These are phyloP conservation scores for Leccinum subfulvum DNA, from an alignment of 1,284 basidiomycete species.

Conservation along the genomic window DNA sequence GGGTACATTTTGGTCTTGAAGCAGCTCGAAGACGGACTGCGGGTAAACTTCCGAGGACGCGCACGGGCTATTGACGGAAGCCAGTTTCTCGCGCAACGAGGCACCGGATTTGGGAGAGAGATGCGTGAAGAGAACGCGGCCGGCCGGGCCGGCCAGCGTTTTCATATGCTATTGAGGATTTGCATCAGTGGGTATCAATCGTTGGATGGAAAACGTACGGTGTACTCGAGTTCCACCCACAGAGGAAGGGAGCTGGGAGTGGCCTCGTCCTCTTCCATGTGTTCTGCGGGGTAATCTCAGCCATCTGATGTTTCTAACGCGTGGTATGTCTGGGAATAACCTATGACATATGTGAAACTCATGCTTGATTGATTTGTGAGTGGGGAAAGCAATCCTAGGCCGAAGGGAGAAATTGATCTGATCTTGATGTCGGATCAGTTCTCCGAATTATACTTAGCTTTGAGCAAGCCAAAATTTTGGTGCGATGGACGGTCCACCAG, in stretches of 20 bases:
- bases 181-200: too few species aligned
- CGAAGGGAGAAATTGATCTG: neutral
- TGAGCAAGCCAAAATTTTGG: neutral
- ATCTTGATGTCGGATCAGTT: neutral
- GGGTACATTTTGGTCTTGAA: constrained; percentile 48
- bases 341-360: constrained; percentile 39
- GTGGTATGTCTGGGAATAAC: constrained; percentile 23
- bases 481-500: neutral
- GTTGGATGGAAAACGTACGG: constrained; percentile 32
- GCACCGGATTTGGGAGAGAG: constrained; percentile 69
- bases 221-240: constrained; percentile 88
- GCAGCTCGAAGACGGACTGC: constrained; percentile 63
- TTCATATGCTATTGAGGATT: constrained; percentile 74
- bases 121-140: constrained; percentile 79
- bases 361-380: constrained; percentile 12
- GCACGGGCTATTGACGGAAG: constrained; percentile 26
- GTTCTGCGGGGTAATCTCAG: constrained; percentile 56
- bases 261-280: constrained; percentile 93
- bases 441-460: neutral
- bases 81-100: constrained; percentile 52
- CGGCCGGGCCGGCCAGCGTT: constrained; percentile 63
- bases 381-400: neutral
- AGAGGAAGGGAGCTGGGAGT: constrained; percentile 70
- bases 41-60: constrained; percentile 51
- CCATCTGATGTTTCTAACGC: neutral